Base-by-base conservation (phyloP, 345 rosid genomes). In the Rhizophora apiculata region DNA sequence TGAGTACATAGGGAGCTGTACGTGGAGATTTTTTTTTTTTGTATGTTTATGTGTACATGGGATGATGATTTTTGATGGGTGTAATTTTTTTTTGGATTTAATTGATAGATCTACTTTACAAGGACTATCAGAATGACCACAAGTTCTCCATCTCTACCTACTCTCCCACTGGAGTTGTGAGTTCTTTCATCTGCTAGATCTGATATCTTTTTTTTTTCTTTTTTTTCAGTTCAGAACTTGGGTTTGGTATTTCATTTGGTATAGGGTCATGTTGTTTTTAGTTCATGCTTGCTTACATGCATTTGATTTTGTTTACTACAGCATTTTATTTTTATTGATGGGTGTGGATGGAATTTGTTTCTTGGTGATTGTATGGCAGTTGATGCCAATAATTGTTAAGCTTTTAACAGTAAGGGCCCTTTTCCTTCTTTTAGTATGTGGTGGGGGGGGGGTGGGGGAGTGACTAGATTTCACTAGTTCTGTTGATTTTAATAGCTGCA, bases 71-170 rank as follows among this genome's bases (percentile, higher is more conserved):
- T 39, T 60, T 73, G 27, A 67, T 36, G 61, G 69, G 71, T 52
- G 26, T 37, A 55, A 68, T 22, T 34, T 8, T 27, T 15, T 48
- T 60, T 15, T 54, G 18, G 64, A 34, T 67, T 39, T 39, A 34
- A 26, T 39, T 51, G 18, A 19, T 67, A 94, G 98, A 95, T 89
- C 94, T 90, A 68, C 79, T 92, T 30, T 83, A 89, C 94, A 96
- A 74, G 90, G 98, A 92, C 68, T 90, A 96, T 78, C 98, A 92
- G 84, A 83, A 75, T 54, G 99, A 92, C 80, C 92, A 96, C 67
- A 92, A 90, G 83, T 81, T 96, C 89, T 86, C 85, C 75, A 22
- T 96, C 82, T 85, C 96, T 30, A 96, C 98, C 13, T 87, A 60
- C 69, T 90, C 98, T 69, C 74, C 97, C 2, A 80, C 89, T 61